phyloP scores from a whole-genome alignment of 352 stramenopile species.

The Phytophthora rubi region DNA sequence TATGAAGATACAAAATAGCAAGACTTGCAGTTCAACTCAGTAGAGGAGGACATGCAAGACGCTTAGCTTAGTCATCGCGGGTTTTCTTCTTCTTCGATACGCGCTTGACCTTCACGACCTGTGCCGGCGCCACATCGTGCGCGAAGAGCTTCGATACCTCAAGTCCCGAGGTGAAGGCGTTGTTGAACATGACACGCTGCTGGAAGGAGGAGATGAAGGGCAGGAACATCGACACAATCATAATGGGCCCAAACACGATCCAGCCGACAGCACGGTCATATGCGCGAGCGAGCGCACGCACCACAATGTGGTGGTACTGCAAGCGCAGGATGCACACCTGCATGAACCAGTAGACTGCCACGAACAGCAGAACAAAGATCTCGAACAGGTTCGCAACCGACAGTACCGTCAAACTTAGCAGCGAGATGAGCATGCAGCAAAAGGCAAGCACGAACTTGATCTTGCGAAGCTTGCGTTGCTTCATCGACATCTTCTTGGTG shows the following conservation, averaged over 20 bases:
- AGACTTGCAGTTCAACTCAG: constrained; percentile 24
- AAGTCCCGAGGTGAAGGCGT: constrained; percentile 86
- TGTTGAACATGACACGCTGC: constrained; percentile 92
- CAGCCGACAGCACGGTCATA: constrained; percentile 85
- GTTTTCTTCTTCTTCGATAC: constrained; percentile 92
- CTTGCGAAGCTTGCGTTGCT: constrained; percentile 89
- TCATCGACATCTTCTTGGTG: constrained; percentile 92
- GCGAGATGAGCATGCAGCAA: constrained; percentile 66
- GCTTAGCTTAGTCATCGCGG: constrained; percentile 65
- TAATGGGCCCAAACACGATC: constrained; percentile 90
- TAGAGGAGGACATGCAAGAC: constrained; percentile 15
- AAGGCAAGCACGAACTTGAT: constrained; percentile 87
- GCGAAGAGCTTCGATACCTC: constrained; percentile 91
- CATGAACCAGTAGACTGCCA: constrained; percentile 90
- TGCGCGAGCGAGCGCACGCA: constrained; percentile 71
- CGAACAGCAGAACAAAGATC: constrained; percentile 68
- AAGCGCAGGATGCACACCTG: constrained; percentile 78
- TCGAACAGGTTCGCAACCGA: constrained; percentile 79
- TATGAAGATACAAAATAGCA: constrained; percentile 55
- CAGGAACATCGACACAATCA: constrained; percentile 91
- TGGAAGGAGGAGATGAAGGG: constrained; percentile 89
- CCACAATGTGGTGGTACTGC: constrained; percentile 87
- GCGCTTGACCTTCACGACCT: constrained; percentile 89
- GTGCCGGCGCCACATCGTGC: constrained; percentile 79
- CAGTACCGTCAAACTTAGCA: constrained; percentile 76